Evolutionary conservation across 169 alveolate species (phyloP).

Genomic region (Eimeria maxima): DNA sequence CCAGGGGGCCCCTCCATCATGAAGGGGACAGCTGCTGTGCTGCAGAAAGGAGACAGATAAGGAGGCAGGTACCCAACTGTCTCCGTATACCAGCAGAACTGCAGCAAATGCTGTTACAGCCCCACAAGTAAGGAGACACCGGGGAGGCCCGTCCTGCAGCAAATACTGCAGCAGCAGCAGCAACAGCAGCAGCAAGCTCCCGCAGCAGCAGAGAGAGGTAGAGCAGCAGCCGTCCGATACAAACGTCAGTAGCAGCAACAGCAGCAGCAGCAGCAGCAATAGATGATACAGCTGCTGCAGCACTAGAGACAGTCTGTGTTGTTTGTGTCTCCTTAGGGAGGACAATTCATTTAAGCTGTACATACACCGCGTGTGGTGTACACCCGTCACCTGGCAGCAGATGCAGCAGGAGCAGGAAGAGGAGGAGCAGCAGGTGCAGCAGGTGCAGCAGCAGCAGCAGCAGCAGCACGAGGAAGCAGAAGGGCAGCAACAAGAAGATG

Average conservation of each 20-base stretch:
- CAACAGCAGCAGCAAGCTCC: neutral
- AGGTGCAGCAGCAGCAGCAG: neutral
- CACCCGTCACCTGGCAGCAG: neutral
- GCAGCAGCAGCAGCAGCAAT: slow-evolving; percentile 11
- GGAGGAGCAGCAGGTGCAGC: too few species aligned
- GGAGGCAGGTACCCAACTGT: neutral
- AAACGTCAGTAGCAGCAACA: neutral
- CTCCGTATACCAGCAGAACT: neutral
- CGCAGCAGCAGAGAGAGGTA: too few species aligned
- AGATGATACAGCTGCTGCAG: too few species aligned
- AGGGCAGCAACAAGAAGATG: neutral
- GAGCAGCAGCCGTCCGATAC: neutral
- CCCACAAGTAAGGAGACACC: too few species aligned
- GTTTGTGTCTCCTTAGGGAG: neutral
- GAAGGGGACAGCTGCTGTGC: neutral
- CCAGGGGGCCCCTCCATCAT: neutral
- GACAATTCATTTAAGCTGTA: slow-evolving; percentile 20
- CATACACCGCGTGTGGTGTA: slow-evolving; percentile 60
- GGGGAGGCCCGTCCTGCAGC: too few species aligned
- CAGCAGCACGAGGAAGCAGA: neutral
- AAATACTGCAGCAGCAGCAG: neutral
- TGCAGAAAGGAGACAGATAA: neutral
- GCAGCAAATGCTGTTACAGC: slow-evolving; percentile 16
- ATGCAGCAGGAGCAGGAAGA: too few species aligned
- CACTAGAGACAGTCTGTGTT: too few species aligned